These are phyloP conservation scores for Lavandula angustifolia DNA, from an alignment of 257 asterid genomes.

Conservation along the genomic window DNA sequence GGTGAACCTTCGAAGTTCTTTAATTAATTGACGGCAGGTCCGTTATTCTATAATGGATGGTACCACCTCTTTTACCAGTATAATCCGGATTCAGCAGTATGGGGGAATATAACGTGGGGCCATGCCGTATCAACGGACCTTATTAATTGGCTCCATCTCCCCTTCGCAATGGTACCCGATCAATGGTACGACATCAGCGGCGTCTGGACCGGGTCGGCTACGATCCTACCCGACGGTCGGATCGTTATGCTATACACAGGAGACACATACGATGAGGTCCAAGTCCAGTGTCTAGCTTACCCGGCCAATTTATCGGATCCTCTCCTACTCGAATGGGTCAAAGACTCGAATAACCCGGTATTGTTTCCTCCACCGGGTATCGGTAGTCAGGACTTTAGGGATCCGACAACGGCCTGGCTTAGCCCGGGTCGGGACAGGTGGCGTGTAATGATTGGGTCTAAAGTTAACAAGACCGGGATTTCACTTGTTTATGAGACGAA, in stretches of 20 bases:
- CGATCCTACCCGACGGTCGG: conserved; percentile 62
- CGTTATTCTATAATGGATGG: conserved; percentile 74
- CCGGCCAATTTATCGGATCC: conserved; percentile 76
- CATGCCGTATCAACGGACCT: conserved; percentile 74
- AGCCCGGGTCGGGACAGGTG: conserved; percentile 52
- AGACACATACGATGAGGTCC: conserved; percentile 50
- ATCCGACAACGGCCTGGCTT: conserved; percentile 80
- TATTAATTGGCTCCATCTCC: conserved; percentile 68
- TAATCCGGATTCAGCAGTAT: conserved; percentile 71
- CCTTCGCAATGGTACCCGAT: conserved; percentile 64
- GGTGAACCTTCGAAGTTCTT: no score
- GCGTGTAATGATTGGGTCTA: conserved; percentile 63
- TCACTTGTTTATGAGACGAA: conserved; percentile 58
- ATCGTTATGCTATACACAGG: conserved; percentile 70
- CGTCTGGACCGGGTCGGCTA: conserved; percentile 87
- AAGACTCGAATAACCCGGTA: conserved; percentile 59
- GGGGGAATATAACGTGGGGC: conserved; percentile 85
- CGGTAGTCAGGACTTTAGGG: conserved; percentile 63
- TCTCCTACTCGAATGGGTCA: conserved; percentile 66
- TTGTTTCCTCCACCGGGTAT: conserved; percentile 77
- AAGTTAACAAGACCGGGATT: conserved; percentile 52
- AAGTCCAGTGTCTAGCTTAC: conserved; percentile 74
- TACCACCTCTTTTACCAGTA: conserved; percentile 80
- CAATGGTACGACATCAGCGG: conserved; percentile 67
- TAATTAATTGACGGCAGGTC: conserved; percentile 42